A percentile compares a stretch with the other conserved stretches of the same genome.
These are phyloP conservation scores for Raphanus hybrid DNA, from an alignment of 441 rosid genomes.

Conservation along the genomic window DNA sequence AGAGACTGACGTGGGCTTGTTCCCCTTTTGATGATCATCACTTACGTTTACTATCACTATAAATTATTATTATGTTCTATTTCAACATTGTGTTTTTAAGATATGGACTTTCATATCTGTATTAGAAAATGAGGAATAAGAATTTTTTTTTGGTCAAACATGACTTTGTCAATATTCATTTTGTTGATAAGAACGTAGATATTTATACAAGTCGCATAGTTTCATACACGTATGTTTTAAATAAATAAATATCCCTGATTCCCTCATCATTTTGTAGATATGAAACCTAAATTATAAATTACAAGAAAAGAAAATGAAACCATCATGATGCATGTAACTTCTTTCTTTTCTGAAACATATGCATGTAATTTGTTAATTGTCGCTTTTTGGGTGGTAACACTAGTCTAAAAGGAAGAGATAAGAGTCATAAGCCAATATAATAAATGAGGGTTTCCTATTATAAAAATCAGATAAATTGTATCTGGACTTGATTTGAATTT, in stretches of 20 bases:
- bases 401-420: constrained; percentile 20
- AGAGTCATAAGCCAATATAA: constrained; percentile 3
- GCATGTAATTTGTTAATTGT: constrained; percentile 5
- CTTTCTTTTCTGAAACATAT: too few relatives aligned
- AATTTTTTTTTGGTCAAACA: constrained; percentile 14
- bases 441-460: background rate
- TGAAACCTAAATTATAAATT: background rate
- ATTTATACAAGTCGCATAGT: constrained; percentile 1
- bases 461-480: constrained; percentile 39
- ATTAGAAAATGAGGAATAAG: background rate
- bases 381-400: constrained; percentile 13
- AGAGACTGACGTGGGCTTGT: constrained; percentile 32
- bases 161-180: background rate
- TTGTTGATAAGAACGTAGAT: background rate
- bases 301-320: background rate
- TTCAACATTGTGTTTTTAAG: background rate
- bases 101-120: constrained; percentile 18
- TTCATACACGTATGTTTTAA: constrained; percentile 8
- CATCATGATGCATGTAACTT: background rate
- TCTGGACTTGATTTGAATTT: constrained; percentile 37
- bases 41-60: constrained; percentile 36
- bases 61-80: constrained; percentile 24
- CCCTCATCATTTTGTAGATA: background rate
- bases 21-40: constrained; percentile 38
- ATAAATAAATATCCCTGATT: background rate